Evolutionary conservation across 1,284 basidiomycete genomes (phyloP).

Genomic region (Ganoderma sinense): DNA sequence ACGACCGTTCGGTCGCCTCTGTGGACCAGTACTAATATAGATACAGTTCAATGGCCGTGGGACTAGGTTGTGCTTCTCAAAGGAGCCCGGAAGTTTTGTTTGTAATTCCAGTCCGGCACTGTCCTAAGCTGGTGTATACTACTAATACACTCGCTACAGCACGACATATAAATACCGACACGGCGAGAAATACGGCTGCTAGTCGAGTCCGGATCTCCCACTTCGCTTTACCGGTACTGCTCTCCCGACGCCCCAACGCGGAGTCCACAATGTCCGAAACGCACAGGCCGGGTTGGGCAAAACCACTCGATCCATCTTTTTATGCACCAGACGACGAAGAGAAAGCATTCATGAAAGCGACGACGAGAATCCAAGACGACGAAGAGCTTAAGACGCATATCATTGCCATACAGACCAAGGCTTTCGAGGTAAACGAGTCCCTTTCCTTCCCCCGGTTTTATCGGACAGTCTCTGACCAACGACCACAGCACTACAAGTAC

Average conservation of each 20-base stretch:
- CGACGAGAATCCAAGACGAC: slow-evolving; percentile 28
- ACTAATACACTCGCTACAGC: not conserved
- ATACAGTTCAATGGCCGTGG: not conserved
- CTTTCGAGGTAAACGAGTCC: slow-evolving; percentile 19
- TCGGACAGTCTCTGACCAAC: not conserved
- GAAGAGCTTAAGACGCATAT: slow-evolving; percentile 28
- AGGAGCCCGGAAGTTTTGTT: not conserved
- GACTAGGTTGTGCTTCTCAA: not conserved
- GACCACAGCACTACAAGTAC: slow-evolving; percentile 23
- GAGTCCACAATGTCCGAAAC: slow-evolving; percentile 10
- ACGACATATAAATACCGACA: not conserved
- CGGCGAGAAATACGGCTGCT: not conserved
- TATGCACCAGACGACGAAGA: slow-evolving; percentile 24
- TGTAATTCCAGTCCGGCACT: not conserved
- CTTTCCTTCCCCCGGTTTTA: not conserved
- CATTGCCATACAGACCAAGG: slow-evolving; percentile 22
- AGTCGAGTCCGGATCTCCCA: not conserved
- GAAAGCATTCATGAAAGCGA: slow-evolving; percentile 27
- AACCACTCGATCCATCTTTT: slow-evolving; percentile 14
- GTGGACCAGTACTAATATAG: not conserved
- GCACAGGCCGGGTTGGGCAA: slow-evolving; percentile 7
- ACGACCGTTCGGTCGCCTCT: not conserved
- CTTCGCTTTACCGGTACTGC: not conserved
- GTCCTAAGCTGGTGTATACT: not conserved
- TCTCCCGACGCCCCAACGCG: not conserved